Conservation (phyloP, 345 rosid species). For the Aquilaria malaccensis region DNA sequence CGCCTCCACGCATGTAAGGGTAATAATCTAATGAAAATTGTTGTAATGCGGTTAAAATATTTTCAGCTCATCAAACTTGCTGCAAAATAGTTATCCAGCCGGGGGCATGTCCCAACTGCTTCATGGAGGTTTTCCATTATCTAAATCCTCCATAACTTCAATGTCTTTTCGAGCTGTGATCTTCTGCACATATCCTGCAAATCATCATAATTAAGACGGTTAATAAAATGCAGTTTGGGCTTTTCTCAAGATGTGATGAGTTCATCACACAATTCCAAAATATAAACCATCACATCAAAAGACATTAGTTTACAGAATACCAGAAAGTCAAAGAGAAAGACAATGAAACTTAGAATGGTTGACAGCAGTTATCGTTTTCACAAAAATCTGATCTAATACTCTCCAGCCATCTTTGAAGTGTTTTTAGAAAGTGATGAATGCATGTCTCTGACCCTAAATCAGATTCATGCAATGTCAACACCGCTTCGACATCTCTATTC, state of each 20-base stretch:
- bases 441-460: too few relatives aligned
- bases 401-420: too few relatives aligned
- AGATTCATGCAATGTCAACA: too few relatives aligned
- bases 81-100: slow-evolving; percentile 7
- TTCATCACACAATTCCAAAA: neutral
- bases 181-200: slow-evolving; percentile 89
- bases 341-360: too few relatives aligned
- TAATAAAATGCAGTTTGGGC: neutral
- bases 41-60: slow-evolving; percentile 5
- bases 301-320: too few relatives aligned
- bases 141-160: slow-evolving; percentile 79
- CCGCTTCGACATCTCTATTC: too few relatives aligned
- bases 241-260: neutral
- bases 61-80: slow-evolving; percentile 14
- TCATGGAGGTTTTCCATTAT: slow-evolving; percentile 65
- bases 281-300: neutral
- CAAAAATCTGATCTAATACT: too few relatives aligned
- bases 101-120: neutral
- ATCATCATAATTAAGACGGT: neutral
- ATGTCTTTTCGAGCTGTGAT: slow-evolving; percentile 85
- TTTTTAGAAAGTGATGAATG: too few relatives aligned
- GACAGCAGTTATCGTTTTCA: too few relatives aligned
- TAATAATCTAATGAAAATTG: slow-evolving; percentile 5
- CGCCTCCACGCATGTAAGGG: slow-evolving; percentile 6
- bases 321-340: too few relatives aligned